Conservation (phyloP, 768 basidiomycete genomes). For the Mycena rebaudengoi region DNA sequence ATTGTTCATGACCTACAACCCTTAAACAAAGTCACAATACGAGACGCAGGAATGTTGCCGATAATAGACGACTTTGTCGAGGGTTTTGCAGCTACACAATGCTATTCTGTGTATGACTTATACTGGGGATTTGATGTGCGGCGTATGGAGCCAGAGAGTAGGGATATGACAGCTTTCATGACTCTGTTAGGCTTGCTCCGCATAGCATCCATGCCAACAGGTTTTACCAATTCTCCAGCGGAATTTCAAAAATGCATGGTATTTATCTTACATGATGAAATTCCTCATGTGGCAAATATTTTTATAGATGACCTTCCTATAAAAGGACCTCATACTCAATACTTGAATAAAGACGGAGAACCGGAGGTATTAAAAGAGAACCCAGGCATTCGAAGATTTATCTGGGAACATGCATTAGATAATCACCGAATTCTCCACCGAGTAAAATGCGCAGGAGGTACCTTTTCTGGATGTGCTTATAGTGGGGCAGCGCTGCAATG, state of each 20-base stretch:
- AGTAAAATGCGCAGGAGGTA: conserved; percentile 37
- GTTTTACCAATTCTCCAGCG: conserved; percentile 31
- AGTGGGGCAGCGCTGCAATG: too few species aligned
- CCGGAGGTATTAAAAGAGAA: conserved; percentile 29
- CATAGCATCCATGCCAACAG: too few species aligned
- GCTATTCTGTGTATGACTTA: too few species aligned
- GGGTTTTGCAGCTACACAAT: too few species aligned
- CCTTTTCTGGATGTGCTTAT: conserved; percentile 44
- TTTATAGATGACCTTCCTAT: conserved; percentile 44
- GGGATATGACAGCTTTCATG: too few species aligned
- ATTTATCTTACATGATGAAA: conserved; percentile 40
- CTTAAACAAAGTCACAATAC: conserved; percentile 18
- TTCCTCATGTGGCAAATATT: conserved; percentile 33
- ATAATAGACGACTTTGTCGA: conserved; percentile 29
- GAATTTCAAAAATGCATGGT: conserved; percentile 32
- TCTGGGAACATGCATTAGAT: conserved; percentile 42
- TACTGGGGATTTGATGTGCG: too few species aligned
- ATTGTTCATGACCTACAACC: conserved; percentile 25
- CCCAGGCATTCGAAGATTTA: too few species aligned
- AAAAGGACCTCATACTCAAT: conserved; percentile 35
- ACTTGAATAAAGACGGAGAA: conserved; percentile 28
- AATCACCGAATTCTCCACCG: conserved; percentile 39
- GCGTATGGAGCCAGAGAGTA: too few species aligned
- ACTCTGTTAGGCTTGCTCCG: too few species aligned
- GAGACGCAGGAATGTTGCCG: conserved; percentile 3